phyloP scores from a whole-genome alignment of 2,329 filamentous ascomycete species.

The Apiospora sp. region DNA sequence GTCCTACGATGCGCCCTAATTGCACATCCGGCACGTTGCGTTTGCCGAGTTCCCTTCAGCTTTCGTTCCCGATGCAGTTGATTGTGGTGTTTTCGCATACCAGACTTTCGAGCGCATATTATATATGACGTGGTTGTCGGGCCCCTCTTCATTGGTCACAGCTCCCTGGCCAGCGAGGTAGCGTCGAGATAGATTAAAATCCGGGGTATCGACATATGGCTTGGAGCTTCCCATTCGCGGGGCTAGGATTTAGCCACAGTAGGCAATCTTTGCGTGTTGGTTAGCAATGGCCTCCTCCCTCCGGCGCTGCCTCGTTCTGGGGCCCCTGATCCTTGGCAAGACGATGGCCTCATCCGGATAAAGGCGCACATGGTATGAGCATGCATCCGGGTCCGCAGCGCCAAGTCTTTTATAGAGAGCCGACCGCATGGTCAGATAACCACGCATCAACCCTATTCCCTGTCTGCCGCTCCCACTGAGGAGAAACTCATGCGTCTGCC shows the following conservation, averaged over 20 bases:
- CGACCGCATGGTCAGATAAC: not conserved
- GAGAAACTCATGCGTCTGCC: not conserved
- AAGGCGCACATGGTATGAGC: not conserved
- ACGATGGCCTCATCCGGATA: constrained; percentile 19
- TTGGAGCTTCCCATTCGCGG: not conserved
- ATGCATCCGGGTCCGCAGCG: not conserved
- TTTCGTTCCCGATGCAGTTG: not conserved
- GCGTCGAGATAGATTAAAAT: constrained; percentile 12
- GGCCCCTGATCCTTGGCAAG: not conserved
- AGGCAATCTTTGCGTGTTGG: not conserved
- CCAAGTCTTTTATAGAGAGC: not conserved
- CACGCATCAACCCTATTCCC: not conserved
- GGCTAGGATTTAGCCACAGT: constrained; percentile 1
- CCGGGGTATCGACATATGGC: not conserved
- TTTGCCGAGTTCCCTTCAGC: not conserved
- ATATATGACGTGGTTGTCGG: not conserved
- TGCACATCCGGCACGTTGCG: not conserved
- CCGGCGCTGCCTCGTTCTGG: not conserved
- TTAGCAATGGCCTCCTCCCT: not conserved
- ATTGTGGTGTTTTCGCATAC: not conserved
- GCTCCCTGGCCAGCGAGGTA: constrained; percentile 1
- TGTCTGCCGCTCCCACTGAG: constrained; percentile 16
- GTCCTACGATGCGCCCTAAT: not conserved
- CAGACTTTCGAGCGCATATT: not conserved
- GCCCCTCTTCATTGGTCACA: not conserved